These are phyloP conservation scores for Byssochlamys sp. DNA, from an alignment of 2,329 filamentous ascomycete genomes.

Conservation along the genomic window DNA sequence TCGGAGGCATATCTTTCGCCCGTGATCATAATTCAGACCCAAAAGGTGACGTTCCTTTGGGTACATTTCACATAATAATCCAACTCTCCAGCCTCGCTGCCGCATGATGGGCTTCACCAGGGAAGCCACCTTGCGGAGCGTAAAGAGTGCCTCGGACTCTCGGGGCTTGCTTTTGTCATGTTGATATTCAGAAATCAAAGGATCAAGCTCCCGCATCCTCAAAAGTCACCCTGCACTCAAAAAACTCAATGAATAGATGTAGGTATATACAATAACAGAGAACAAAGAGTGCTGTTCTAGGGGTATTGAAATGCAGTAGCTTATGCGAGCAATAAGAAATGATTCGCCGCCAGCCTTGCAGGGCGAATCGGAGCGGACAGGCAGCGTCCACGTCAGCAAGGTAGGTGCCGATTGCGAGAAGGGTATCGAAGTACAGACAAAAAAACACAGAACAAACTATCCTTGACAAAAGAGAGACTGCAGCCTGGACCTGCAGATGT, in stretches of 20 bases:
- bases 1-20: slow-evolving; percentile 70
- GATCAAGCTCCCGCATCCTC: slow-evolving; percentile 37
- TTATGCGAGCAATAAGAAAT: not conserved
- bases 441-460: not conserved
- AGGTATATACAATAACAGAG: not conserved
- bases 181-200: slow-evolving; percentile 42
- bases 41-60: slow-evolving; percentile 64
- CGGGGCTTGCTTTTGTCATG: slow-evolving; percentile 43
- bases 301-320: not conserved
- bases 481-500: not conserved
- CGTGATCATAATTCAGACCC: slow-evolving; percentile 70
- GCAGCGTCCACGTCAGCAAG: not conserved
- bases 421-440: not conserved
- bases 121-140: slow-evolving; percentile 71
- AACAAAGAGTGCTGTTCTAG: not conserved
- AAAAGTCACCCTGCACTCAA: not conserved
- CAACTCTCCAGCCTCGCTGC: slow-evolving; percentile 69
- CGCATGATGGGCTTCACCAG: slow-evolving; percentile 93
- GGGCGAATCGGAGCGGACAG: not conserved
- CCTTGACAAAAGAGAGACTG: not conserved
- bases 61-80: slow-evolving; percentile 73
- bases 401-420: not conserved
- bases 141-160: slow-evolving; percentile 45
- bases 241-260: not conserved
- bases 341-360: not conserved